phyloP scores from a whole-genome alignment of 768 basidiomycete species.

The Mycena metata region DNA sequence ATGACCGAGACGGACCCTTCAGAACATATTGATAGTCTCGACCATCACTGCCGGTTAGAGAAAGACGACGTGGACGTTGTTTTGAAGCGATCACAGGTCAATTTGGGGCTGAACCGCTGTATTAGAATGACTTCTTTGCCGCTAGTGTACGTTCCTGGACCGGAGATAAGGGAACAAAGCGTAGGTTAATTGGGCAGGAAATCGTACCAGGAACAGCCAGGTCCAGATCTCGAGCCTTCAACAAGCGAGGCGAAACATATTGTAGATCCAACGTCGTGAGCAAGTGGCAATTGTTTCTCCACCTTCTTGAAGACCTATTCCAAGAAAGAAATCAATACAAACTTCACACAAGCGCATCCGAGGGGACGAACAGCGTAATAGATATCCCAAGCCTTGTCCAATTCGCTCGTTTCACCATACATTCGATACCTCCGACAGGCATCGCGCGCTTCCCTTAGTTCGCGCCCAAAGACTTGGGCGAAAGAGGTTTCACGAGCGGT shows the following conservation, averaged over 20 bases:
- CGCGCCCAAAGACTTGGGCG: conserved; percentile 92
- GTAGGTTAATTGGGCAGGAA: background rate
- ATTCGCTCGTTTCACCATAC: conserved; percentile 88
- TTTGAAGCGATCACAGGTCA: conserved; percentile 97
- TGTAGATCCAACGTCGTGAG: conserved; percentile 93
- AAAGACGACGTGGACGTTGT: conserved; percentile 92
- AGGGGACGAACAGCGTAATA: conserved; percentile 84
- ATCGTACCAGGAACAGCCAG: conserved; percentile 91
- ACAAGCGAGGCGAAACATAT: conserved; percentile 94
- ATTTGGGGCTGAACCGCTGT: conserved; percentile 85
- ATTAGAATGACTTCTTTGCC: conserved; percentile 89
- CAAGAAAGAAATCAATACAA: background rate
- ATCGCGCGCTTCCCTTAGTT: conserved; percentile 92
- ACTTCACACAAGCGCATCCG: too few relatives aligned
- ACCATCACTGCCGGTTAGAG: conserved; percentile 90
- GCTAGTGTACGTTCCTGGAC: conserved; percentile 89
- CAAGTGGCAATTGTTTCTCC: conserved; percentile 91
- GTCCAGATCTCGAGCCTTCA: conserved; percentile 91
- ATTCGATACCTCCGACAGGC: conserved; percentile 88
- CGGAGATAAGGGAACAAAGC: conserved; percentile 8
- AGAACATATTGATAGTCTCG: conserved; percentile 92
- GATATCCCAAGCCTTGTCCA: conserved; percentile 99
- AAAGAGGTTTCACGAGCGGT: conserved; percentile 97
- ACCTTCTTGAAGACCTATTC: conserved; percentile 93
- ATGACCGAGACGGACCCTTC: conserved; percentile 68